phyloP scores from a whole-genome alignment of 805 yeast genomes.

The Nakazawaea wickerhamii region DNA sequence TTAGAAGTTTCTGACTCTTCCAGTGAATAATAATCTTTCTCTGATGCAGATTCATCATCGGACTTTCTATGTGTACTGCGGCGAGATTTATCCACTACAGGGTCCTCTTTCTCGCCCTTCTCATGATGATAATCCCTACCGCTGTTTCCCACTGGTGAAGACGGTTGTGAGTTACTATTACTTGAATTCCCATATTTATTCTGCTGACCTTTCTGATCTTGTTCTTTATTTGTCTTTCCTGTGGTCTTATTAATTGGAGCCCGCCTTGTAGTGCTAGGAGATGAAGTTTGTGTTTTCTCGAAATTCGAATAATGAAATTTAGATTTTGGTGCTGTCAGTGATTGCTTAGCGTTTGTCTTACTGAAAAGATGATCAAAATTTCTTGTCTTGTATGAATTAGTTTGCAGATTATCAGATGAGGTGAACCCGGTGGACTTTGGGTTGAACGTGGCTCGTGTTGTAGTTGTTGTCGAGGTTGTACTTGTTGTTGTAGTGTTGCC shows the following conservation, averaged over 20 bases:
- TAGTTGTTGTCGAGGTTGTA: conserved; percentile 2
- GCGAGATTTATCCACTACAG: conserved; percentile 16
- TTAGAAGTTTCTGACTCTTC: background rate
- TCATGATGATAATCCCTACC: conserved; percentile 21
- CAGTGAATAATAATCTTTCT: background rate
- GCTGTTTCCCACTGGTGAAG: too few species aligned
- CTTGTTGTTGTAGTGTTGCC: background rate
- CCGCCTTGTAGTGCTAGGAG: background rate
- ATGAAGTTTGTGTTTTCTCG: background rate
- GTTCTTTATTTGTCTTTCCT: too few species aligned
- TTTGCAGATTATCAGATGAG: conserved; percentile 5
- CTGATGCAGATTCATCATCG: background rate
- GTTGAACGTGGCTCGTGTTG: conserved; percentile 10
- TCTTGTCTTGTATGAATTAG: conserved; percentile 4
- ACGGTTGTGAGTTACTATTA: too few species aligned
- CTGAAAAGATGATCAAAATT: conserved; percentile 12
- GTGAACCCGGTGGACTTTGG: conserved; percentile 5
- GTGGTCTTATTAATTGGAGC: conserved; percentile 15
- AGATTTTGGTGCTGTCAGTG: conserved; percentile 7
- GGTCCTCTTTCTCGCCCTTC: conserved; percentile 25
- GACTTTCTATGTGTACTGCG: background rate
- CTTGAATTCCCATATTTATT: too few species aligned
- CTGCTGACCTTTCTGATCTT: too few species aligned
- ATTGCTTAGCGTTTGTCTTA: background rate
- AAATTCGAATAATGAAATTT: conserved; percentile 12